Percentiles rank a stretch among this genome's conserved stretches.
These are phyloP conservation scores for Betula pendula DNA, from an alignment of 306 rosid species.

Conservation along the genomic window DNA sequence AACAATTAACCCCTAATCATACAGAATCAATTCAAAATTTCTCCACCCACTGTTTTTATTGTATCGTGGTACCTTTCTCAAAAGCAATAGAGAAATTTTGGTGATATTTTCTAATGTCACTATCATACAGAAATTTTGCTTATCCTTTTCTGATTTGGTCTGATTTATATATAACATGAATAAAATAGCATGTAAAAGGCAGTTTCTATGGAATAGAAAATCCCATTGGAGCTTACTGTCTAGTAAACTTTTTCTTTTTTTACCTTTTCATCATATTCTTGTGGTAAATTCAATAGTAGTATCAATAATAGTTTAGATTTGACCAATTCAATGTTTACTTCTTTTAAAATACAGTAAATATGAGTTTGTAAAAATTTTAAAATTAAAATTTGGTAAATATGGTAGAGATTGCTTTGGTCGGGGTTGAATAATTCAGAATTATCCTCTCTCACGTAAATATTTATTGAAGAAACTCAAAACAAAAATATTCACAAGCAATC, in stretches of 20 bases:
- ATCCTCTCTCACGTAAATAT: too few relatives aligned
- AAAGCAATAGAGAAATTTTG: background rate
- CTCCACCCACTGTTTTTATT: background rate
- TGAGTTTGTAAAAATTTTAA: too few relatives aligned
- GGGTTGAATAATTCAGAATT: too few relatives aligned
- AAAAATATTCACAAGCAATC: too few relatives aligned
- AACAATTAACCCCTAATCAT: background rate
- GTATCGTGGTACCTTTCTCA: background rate
- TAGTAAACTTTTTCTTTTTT: background rate
- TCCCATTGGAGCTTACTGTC: background rate
- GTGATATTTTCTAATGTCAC: constrained; percentile 7
- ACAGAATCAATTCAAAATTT: constrained; percentile 9
- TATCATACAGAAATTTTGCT: background rate
- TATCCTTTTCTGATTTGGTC: background rate
- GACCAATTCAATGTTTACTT: too few relatives aligned
- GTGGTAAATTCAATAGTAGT: too few relatives aligned
- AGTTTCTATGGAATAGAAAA: background rate
- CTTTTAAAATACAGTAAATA: too few relatives aligned
- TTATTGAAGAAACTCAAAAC: too few relatives aligned
- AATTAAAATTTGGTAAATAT: too few relatives aligned
- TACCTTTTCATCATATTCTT: background rate
- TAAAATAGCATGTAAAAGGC: background rate
- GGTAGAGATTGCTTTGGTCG: too few relatives aligned
- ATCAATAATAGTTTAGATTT: too few relatives aligned
- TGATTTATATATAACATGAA: background rate